Percentiles rank a stretch among this genome's conserved stretches.
phyloP scores from a whole-genome alignment of 495 filamentous ascomycete genomes.

The Aspergillus panamensis region DNA sequence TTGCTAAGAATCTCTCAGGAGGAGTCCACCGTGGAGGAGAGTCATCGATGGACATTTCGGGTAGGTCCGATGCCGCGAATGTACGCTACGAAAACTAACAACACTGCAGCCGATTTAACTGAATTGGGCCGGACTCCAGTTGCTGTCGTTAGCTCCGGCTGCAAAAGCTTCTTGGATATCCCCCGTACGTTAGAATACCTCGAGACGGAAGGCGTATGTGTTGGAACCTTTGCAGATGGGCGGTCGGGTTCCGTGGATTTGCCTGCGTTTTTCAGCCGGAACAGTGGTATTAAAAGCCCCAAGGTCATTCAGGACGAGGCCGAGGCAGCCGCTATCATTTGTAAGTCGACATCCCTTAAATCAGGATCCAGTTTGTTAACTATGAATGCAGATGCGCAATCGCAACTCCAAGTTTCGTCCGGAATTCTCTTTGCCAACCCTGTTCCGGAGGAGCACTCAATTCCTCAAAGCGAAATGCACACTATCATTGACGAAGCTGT shows the following conservation, averaged over 20 bases:
- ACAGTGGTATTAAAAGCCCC: constrained; percentile 79
- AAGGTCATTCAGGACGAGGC: constrained; percentile 64
- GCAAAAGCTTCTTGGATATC: constrained; percentile 94
- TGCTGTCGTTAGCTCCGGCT: constrained; percentile 83
- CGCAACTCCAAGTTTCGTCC: constrained; percentile 60
- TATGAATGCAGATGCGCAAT: constrained; percentile 53
- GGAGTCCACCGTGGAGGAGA: constrained; percentile 93
- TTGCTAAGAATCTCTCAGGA: constrained; percentile 48
- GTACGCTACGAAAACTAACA: constrained; percentile 2
- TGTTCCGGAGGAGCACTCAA: constrained; percentile 65
- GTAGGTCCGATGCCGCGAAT: constrained; percentile 21
- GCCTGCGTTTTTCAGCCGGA: constrained; percentile 84
- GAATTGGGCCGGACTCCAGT: constrained; percentile 91
- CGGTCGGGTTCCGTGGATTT: constrained; percentile 66
- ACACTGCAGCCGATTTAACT: constrained; percentile 69
- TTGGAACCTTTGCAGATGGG: constrained; percentile 84
- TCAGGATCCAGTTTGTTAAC: background rate
- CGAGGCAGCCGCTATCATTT: constrained; percentile 82
- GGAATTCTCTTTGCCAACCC: constrained; percentile 89
- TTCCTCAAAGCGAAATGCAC: constrained; percentile 72
- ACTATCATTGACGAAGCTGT: constrained; percentile 69
- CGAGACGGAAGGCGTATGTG: constrained; percentile 86
- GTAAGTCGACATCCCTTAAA: constrained; percentile 44
- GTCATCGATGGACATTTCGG: constrained; percentile 81
- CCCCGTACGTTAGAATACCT: constrained; percentile 88